Evolutionary conservation across 805 yeast genomes (phyloP).

Genomic region (Ogataea angusta): DNA sequence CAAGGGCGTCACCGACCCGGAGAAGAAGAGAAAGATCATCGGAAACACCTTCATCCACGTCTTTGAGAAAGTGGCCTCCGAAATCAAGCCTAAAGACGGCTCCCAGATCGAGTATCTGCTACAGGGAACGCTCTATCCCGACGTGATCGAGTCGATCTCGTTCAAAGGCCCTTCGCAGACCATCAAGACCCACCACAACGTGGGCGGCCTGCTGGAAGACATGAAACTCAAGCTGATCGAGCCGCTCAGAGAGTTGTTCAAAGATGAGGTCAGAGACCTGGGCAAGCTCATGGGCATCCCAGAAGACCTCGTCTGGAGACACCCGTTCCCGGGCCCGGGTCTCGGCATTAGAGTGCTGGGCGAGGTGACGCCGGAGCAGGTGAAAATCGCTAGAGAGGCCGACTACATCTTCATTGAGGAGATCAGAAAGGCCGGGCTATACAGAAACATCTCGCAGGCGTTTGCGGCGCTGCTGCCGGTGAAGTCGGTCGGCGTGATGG

Average conservation of each 20-base stretch:
- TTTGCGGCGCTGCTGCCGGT: constrained; percentile 97
- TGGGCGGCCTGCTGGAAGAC: constrained; percentile 95
- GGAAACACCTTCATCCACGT: constrained; percentile 97
- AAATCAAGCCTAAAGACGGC: constrained; percentile 84
- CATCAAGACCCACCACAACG: constrained; percentile 98
- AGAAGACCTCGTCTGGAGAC: constrained; percentile 98
- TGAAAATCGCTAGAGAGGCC: constrained; percentile 95
- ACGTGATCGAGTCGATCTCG: constrained; percentile 96
- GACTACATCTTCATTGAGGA: constrained; percentile 95
- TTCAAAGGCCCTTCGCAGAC: constrained; percentile 99
- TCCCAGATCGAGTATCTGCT: constrained; percentile 87
- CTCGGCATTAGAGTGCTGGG: constrained; percentile 97
- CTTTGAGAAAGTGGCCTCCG: constrained; percentile 92
- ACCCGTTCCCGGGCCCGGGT: constrained; percentile 99
- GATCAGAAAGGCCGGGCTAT: constrained; percentile 88
- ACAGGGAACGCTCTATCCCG: constrained; percentile 98
- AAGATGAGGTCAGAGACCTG: constrained; percentile 96
- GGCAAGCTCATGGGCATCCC: constrained; percentile 96
- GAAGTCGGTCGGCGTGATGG: constrained; percentile 99
- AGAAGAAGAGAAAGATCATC: constrained; percentile 96
- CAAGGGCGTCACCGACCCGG: constrained; percentile 96
- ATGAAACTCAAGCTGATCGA: constrained; percentile 98
- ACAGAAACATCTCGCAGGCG: constrained; percentile 92
- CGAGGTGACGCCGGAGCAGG: constrained; percentile 91
- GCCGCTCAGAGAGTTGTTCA: constrained; percentile 97